Evolutionary conservation across 75 land plant species (phyloP).

Genomic region (Pseudotsuga menziesii): DNA sequence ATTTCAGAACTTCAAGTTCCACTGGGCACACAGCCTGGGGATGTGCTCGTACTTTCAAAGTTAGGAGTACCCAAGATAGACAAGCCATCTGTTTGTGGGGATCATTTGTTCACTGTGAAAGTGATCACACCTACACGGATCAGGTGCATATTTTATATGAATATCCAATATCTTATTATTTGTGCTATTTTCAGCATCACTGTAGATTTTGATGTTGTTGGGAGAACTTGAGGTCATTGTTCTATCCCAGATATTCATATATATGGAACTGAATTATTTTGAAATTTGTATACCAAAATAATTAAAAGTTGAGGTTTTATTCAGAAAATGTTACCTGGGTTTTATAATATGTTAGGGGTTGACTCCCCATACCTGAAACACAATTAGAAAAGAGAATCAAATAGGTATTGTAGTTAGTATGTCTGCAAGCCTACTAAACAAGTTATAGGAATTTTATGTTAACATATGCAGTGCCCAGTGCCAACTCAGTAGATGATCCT

Average conservation of each 20-base stretch:
- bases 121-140: slow-evolving; percentile 79
- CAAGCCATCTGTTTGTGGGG: slow-evolving; percentile 84
- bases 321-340: too few species aligned
- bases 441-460: too few species aligned
- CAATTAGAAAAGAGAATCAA: too few species aligned
- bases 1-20: slow-evolving; percentile 73
- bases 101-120: slow-evolving; percentile 85
- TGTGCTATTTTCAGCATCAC: background rate
- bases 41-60: slow-evolving; percentile 80
- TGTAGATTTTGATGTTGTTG: background rate
- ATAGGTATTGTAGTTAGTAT: too few species aligned
- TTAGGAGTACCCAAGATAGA: slow-evolving; percentile 84
- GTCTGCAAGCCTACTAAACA: too few species aligned
- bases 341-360: too few species aligned
- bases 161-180: background rate
- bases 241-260: background rate
- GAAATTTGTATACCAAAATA: too few species aligned
- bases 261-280: background rate
- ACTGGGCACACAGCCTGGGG: slow-evolving; percentile 95
- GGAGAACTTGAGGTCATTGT: background rate
- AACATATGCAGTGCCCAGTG: too few species aligned
- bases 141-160: slow-evolving; percentile 40
- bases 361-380: too few species aligned
- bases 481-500: too few species aligned
- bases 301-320: too few species aligned